Conservation (phyloP, 768 basidiomycete genomes). For the Rhizopogon vesiculosus region DNA sequence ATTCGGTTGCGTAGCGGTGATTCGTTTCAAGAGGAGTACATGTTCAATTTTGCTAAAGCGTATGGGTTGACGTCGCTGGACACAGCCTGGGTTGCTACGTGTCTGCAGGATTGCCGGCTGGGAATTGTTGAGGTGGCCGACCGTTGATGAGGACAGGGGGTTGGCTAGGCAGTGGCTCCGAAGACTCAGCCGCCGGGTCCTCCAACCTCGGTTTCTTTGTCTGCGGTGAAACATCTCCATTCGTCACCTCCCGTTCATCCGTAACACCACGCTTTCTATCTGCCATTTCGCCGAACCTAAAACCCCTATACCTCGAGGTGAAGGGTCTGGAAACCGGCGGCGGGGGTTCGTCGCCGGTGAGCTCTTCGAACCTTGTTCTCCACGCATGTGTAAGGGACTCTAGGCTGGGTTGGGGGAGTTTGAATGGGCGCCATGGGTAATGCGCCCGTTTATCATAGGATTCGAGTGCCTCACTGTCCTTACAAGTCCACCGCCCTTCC, state of each 20-base stretch:
- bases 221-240: constrained; percentile 12
- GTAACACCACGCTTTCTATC: constrained; percentile 21
- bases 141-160: constrained; percentile 22
- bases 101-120: constrained; percentile 15
- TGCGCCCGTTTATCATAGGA: constrained; percentile 17
- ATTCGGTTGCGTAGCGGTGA: background rate
- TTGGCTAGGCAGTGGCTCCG: background rate
- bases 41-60: background rate
- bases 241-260: constrained; percentile 6
- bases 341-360: constrained; percentile 25
- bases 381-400: constrained; percentile 22
- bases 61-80: background rate
- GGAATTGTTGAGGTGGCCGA: constrained; percentile 26
- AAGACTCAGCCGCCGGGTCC: background rate
- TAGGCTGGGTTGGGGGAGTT: constrained; percentile 19
- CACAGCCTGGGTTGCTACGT: background rate
- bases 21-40: no score
- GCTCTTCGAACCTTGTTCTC: constrained; percentile 21
- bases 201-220: constrained; percentile 23
- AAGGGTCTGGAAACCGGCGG: constrained; percentile 19
- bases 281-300: constrained; percentile 8
- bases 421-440: constrained; percentile 24
- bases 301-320: constrained; percentile 13
- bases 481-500: constrained; percentile 17
- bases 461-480: constrained; percentile 21